A percentile compares a stretch with the other conserved stretches of the same genome.
These are phyloP conservation scores for Tremella fuciformis DNA, from an alignment of 768 basidiomycete genomes.

Conservation along the genomic window DNA sequence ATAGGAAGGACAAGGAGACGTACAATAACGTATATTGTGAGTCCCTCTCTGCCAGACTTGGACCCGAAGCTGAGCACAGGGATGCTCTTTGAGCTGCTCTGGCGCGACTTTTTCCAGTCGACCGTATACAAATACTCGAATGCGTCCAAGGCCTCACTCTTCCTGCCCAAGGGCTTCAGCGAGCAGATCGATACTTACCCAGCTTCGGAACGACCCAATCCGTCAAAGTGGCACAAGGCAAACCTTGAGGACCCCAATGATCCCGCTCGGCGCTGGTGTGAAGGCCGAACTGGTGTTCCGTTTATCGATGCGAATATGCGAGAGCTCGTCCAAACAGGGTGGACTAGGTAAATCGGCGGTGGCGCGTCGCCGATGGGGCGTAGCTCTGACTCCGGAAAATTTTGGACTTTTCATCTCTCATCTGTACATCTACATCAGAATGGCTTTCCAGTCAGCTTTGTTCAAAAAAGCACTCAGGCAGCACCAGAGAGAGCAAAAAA, in stretches of 20 bases:
- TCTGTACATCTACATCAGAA: too few species aligned
- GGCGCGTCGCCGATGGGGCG: too few species aligned
- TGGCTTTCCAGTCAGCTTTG: too few species aligned
- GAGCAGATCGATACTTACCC: conserved; percentile 42
- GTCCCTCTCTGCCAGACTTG: conserved; percentile 9
- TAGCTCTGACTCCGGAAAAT: too few species aligned
- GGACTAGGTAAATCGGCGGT: too few species aligned
- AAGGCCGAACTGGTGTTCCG: conserved; percentile 53
- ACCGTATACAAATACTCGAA: conserved; percentile 40
- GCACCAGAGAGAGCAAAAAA: too few species aligned
- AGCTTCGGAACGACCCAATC: conserved; percentile 24
- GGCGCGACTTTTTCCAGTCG: conserved; percentile 55
- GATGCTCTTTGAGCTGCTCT: conserved; percentile 54
- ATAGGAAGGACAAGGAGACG: conserved; percentile 42
- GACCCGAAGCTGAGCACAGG: conserved; percentile 14
- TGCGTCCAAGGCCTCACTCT: conserved; percentile 45
- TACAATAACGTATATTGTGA: conserved; percentile 53
- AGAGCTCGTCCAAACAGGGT: conserved; percentile 52
- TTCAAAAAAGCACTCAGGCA: too few species aligned
- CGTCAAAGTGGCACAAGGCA: conserved; percentile 31
- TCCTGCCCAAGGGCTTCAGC: conserved; percentile 53
- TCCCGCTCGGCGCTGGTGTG: conserved; percentile 45
- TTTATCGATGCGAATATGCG: conserved; percentile 55
- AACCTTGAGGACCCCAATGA: conserved; percentile 40
- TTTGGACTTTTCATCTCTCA: too few species aligned